These are phyloP conservation scores for Leishmania arabica DNA, from an alignment of 208 protist species.

Conservation along the genomic window DNA sequence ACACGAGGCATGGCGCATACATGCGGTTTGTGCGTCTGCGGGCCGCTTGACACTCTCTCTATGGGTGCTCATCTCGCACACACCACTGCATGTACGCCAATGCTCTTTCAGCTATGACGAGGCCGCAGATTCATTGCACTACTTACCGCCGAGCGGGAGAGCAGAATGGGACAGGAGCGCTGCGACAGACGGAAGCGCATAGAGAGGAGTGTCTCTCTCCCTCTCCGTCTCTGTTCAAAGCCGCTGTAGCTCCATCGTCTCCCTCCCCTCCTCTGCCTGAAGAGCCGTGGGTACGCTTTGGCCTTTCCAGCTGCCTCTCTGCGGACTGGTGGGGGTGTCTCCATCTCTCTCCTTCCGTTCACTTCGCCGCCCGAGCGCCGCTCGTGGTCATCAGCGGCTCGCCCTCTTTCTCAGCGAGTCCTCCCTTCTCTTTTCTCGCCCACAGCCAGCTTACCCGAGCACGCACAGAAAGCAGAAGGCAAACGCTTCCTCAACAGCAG, in stretches of 20 bases:
- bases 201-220: background rate
- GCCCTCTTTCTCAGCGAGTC: background rate
- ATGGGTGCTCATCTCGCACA: background rate
- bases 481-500: background rate
- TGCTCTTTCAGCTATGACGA: background rate
- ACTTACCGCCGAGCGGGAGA: background rate
- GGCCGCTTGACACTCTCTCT: background rate
- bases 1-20: background rate
- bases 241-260: background rate
- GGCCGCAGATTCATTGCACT: background rate
- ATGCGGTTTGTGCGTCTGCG: background rate
- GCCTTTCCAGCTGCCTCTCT: background rate
- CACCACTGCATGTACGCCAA: background rate
- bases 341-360: background rate
- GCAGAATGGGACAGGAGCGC: background rate
- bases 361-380: background rate
- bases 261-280: background rate
- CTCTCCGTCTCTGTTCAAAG: background rate
- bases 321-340: background rate
- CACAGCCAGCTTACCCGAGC: background rate
- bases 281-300: background rate
- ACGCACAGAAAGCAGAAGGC: background rate
- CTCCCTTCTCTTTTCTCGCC: background rate
- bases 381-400: background rate
- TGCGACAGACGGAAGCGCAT: background rate